A percentile compares a stretch with the other conserved stretches of the same genome.
Evolutionary conservation across 2,329 filamentous ascomycete genomes (phyloP).

Genomic region (Fusarium nanum): DNA sequence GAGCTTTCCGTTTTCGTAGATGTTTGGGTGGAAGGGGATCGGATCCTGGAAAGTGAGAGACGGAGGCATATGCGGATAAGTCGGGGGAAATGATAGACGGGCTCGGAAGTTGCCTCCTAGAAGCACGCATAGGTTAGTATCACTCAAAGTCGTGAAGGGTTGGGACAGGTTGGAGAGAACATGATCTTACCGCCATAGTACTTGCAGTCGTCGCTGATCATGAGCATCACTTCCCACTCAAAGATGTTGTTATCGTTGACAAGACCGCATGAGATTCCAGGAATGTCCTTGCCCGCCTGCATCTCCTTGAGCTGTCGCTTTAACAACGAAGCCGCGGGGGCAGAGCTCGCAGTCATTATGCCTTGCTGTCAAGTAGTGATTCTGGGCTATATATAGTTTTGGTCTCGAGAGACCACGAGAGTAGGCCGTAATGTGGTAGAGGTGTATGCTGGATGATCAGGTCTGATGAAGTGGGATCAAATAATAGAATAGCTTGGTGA

Average conservation of each 20-base stretch:
- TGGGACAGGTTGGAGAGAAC: not conserved
- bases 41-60: constrained; percentile 87
- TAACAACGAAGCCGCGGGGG: constrained; percentile 78
- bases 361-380: not conserved
- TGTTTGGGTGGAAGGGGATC: constrained; percentile 92
- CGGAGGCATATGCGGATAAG: constrained; percentile 89
- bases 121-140: constrained; percentile 21
- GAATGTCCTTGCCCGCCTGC: constrained; percentile 89
- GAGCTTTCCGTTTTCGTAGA: constrained; percentile 87
- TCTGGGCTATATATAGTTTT: not conserved
- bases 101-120: constrained; percentile 93
- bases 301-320: constrained; percentile 92
- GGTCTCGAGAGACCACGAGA: not conserved
- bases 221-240: constrained; percentile 98
- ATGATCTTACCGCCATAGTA: constrained; percentile 82
- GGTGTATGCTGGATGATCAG: constrained; percentile 19
- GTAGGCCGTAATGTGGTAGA: not conserved
- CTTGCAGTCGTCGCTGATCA: constrained; percentile 95
- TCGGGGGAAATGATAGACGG: constrained; percentile 81
- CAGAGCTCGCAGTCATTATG: constrained; percentile 46
- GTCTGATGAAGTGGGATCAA: constrained; percentile 15
- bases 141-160: not conserved
- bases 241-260: constrained; percentile 89
- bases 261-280: constrained; percentile 92
- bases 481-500: constrained; percentile 18